phyloP scores from a whole-genome alignment of 768 basidiomycete genomes.

The Neoboletus subvelutipes region DNA sequence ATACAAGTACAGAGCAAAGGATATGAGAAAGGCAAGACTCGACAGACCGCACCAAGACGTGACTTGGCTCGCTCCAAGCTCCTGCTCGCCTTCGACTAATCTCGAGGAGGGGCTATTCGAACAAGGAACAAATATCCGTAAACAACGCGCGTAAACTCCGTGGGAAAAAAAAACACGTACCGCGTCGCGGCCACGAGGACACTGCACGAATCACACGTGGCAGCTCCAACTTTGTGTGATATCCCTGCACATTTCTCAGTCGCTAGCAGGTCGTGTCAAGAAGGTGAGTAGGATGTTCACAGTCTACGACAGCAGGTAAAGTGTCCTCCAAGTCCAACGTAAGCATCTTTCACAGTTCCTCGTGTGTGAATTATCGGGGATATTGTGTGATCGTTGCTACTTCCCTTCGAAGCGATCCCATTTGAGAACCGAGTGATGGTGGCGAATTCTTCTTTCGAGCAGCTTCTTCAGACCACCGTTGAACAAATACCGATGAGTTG shows the following conservation, averaged over 20 bases:
- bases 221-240: neutral
- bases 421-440: neutral
- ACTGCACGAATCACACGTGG: constrained; percentile 18
- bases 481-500: neutral
- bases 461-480: neutral
- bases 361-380: neutral
- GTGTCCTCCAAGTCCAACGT: neutral
- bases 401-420: neutral
- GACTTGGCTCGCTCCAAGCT: constrained; percentile 2
- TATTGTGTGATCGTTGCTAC: neutral
- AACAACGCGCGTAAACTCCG: constrained; percentile 34
- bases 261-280: too few species aligned
- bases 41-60: neutral
- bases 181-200: constrained; percentile 14
- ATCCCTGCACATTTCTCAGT: neutral
- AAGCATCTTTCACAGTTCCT: neutral
- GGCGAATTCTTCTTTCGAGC: neutral
- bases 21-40: neutral
- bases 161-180: constrained; percentile 28
- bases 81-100: neutral
- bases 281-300: neutral
- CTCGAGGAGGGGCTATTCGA: constrained; percentile 13
- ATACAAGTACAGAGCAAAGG: constrained; percentile 27
- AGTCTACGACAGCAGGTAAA: neutral
- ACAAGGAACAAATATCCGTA: constrained; percentile 26